Conservation (phyloP, 192 early-diverging fungal genomes). For the Anaeromyces robustus region DNA sequence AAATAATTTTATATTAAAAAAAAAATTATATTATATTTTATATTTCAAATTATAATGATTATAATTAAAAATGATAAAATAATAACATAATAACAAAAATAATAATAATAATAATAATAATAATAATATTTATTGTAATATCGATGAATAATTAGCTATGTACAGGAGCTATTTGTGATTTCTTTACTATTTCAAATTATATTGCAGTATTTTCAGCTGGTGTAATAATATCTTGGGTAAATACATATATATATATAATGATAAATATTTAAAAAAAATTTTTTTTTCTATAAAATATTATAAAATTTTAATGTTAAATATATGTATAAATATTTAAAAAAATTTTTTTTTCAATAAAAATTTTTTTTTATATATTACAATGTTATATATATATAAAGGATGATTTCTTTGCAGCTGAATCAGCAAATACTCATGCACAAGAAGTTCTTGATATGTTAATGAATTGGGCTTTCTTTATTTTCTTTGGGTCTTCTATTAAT, state of each 20-base stretch:
- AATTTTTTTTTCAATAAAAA: too few species aligned
- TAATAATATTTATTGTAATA: too few species aligned
- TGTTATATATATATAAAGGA: not conserved
- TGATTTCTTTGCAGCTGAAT: not conserved
- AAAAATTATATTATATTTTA: not conserved
- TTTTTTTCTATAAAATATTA: too few species aligned
- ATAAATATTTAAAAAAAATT: too few species aligned
- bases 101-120: too few species aligned
- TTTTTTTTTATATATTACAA: too few species aligned
- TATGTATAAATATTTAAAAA: too few species aligned
- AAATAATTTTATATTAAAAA: not conserved
- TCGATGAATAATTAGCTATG: not conserved
- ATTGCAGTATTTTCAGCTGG: not conserved
- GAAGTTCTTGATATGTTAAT: constrained; percentile 78
- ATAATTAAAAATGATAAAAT: not conserved
- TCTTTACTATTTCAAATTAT: not conserved
- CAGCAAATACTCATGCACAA: constrained; percentile 68
- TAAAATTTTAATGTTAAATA: too few species aligned
- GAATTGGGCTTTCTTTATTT: constrained; percentile 79
- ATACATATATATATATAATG: too few species aligned
- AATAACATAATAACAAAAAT: too few species aligned
- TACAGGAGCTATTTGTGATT: not conserved
- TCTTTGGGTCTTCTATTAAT: constrained; percentile 56
- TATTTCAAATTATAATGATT: too few species aligned
- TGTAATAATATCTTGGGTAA: not conserved